Conservation (phyloP, 1,284 basidiomycete genomes). For the Tilletia setariae region DNA sequence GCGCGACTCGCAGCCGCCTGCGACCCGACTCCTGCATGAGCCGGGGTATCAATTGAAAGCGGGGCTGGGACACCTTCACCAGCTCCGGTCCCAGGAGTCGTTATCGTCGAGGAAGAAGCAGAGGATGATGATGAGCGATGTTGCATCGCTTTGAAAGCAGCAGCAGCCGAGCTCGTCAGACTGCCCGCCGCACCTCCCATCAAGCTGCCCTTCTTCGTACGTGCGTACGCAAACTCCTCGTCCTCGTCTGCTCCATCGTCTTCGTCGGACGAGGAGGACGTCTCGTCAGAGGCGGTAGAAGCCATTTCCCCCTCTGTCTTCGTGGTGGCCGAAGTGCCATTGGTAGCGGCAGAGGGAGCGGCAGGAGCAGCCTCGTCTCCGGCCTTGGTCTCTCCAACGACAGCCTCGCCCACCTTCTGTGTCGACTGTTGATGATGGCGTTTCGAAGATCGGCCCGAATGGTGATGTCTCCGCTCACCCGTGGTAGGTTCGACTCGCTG, state of each 20-base stretch:
- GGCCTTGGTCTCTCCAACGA: background rate
- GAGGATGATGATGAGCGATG: background rate
- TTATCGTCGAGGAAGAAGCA: constrained; percentile 1
- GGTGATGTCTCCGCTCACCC: background rate
- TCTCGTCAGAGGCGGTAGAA: background rate
- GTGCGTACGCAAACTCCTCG: constrained; percentile 13
- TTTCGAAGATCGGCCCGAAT: background rate
- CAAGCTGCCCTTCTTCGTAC: constrained; percentile 9
- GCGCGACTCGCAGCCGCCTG: background rate
- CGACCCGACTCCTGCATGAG: background rate
- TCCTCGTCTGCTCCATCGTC: constrained; percentile 11
- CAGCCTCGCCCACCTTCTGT: background rate
- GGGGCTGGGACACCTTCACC: background rate
- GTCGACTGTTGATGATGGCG: background rate
- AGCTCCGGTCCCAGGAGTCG: background rate
- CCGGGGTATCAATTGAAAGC: background rate
- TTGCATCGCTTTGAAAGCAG: constrained; percentile 10
- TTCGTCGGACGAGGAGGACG: background rate
- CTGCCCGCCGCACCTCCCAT: background rate
- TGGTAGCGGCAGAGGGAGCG: background rate
- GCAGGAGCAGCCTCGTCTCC: background rate
- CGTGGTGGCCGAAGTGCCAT: background rate
- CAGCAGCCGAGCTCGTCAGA: background rate
- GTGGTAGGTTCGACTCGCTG: constrained; percentile 13
- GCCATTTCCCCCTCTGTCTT: background rate